These are phyloP conservation scores for Vitis hybrid DNA, from an alignment of 177 flowering plant genomes.

Conservation along the genomic window DNA sequence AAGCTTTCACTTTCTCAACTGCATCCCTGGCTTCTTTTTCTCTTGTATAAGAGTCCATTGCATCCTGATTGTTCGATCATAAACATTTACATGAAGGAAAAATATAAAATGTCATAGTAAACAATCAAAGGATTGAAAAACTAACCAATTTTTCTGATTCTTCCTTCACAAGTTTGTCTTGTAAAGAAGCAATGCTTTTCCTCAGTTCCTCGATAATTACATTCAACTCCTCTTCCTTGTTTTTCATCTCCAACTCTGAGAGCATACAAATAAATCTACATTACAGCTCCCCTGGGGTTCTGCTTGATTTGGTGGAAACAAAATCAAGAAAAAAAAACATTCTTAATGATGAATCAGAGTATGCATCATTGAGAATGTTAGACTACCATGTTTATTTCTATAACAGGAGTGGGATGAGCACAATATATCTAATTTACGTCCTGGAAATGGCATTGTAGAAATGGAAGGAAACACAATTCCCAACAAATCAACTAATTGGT, in stretches of 20 bases:
- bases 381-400: too few species aligned
- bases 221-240: conserved; percentile 45
- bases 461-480: too few species aligned
- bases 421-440: too few species aligned
- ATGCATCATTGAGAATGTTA: too few species aligned
- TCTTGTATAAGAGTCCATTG: conserved; percentile 46
- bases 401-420: too few species aligned
- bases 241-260: conserved; percentile 56
- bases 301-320: too few species aligned
- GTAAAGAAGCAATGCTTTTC: conserved; percentile 28
- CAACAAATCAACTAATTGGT: too few species aligned
- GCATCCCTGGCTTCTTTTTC: conserved; percentile 64
- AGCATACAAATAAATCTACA: conserved; percentile 6
- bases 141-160: conserved; percentile 62
- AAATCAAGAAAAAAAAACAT: too few species aligned
- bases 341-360: too few species aligned
- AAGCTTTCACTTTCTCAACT: conserved; percentile 46
- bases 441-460: too few species aligned
- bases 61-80: conserved; percentile 42
- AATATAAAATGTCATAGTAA: not conserved
- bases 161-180: conserved; percentile 48
- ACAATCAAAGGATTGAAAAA: not conserved
- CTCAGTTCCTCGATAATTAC: conserved; percentile 32
- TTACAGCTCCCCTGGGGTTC: too few species aligned
- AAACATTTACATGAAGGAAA: not conserved